Evolutionary conservation across 257 asterid species (phyloP).

Genomic region (Solanum clarkiae): DNA sequence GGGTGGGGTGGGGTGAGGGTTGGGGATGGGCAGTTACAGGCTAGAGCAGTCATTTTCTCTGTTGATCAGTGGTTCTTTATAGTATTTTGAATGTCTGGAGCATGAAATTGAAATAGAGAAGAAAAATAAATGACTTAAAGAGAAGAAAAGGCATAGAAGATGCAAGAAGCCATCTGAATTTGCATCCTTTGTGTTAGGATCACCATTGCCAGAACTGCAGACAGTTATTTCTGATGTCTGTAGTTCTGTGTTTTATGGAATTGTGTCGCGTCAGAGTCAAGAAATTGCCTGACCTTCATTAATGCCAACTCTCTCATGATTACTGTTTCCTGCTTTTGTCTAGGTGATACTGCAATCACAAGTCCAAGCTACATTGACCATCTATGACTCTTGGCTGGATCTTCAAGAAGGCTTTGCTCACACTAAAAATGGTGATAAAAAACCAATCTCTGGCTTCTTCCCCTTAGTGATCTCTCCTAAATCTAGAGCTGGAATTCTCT

Average conservation of each 20-base stretch:
- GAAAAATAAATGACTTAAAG: not conserved
- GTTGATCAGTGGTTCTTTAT: not conserved
- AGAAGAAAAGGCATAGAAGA: not conserved
- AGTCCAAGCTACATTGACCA: conserved; percentile 75
- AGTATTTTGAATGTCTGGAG: not conserved
- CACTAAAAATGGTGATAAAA: conserved; percentile 55
- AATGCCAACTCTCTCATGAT: not conserved
- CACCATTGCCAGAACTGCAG: not conserved
- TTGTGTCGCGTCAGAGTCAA: not conserved
- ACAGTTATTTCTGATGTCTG: not conserved
- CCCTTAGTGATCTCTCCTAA: conserved; percentile 72
- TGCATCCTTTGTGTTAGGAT: not conserved
- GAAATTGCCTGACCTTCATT: not conserved
- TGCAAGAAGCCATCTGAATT: not conserved
- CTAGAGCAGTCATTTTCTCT: not conserved
- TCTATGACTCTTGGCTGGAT: conserved; percentile 87
- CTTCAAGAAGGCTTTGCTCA: conserved; percentile 91
- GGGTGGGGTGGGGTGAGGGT: not conserved
- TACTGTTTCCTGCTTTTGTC: not conserved
- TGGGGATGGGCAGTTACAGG: not conserved
- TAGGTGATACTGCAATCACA: conserved; percentile 91
- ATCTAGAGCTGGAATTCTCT: conserved; percentile 77
- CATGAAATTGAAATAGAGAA: not conserved
- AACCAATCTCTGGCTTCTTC: conserved; percentile 68
- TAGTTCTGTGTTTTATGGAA: not conserved